Conservation (phyloP, 176 grass and related monocot genomes). For the Pharus latifolius region DNA sequence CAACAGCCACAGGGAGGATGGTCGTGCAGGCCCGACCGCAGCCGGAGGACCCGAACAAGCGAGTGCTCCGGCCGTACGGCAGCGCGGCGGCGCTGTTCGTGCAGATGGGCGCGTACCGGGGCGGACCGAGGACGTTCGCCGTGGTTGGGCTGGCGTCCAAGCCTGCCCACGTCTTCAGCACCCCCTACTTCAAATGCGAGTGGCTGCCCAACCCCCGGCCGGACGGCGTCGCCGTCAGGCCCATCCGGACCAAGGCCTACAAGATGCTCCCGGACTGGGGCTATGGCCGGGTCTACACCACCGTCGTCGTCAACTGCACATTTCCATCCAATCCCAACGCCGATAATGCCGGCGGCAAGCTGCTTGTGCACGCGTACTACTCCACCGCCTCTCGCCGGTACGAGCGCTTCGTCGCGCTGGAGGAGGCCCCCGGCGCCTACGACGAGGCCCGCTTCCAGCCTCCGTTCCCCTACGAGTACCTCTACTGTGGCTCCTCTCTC, state of each 20-base stretch:
- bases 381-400: constrained; percentile 49
- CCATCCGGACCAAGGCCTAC: constrained; percentile 35
- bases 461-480: constrained; percentile 60
- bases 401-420: constrained; percentile 61
- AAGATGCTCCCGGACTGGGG: constrained; percentile 93
- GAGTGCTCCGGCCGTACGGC: constrained; percentile 62
- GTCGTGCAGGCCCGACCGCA: neutral
- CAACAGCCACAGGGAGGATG: neutral
- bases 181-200: constrained; percentile 78
- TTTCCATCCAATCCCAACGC: constrained; percentile 52
- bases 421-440: constrained; percentile 56
- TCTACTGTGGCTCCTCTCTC: constrained; percentile 85
- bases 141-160: constrained; percentile 75
- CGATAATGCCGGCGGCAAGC: constrained; percentile 38
- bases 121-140: constrained; percentile 60
- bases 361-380: constrained; percentile 60
- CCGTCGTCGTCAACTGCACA: constrained; percentile 75
- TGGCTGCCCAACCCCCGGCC: constrained; percentile 38
- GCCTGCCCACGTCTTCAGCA: constrained; percentile 64
- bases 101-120: constrained; percentile 88
- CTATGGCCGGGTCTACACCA: constrained; percentile 75
- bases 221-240: constrained; percentile 8
- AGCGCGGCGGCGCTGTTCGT: constrained; percentile 78
- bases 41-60: constrained; percentile 30
- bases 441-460: constrained; percentile 42